Base-by-base conservation (phyloP, 1,284 basidiomycete species). In the Kwoniella shivajii region DNA sequence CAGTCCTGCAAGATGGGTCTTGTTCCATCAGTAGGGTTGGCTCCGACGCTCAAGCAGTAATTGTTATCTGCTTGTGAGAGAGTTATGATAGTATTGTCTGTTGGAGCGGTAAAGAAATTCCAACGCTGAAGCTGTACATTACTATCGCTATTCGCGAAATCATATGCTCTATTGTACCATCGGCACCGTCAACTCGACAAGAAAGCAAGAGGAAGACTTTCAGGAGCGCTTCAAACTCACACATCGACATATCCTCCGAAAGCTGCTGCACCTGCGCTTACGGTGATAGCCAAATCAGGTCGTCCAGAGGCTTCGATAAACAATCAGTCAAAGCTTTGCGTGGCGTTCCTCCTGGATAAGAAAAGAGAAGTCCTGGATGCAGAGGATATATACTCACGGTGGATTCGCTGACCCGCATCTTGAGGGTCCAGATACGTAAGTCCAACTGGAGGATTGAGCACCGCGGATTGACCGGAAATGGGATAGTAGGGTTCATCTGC, bases 221-320 rank as follows among this genome's bases (percentile, higher is more conserved):
- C n/a, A n/a, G n/a, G n/a, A n/a, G n/a, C n/a, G n/a, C n/a, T n/a
- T n/a, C 24, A 18, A 4, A 52, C 51, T 46, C 10, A 53, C 51
- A 53, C 46, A 36, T 53, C 51, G 11, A 53, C 51, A 16, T 38
- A 18, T 29, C n/a, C 18, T 13, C 39, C 51, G 13, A 44, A 43
- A 22, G 43, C 42, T 14, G 51, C 51, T 29, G 30, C 34, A 30
- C 42, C 42, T 7, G 42, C 51, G 5, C 33, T 36, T 9, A 53
- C 51, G 6, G 51, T 53, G 10, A 53, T 43, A 11, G 41, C 42
- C 22, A 53, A 27, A 45, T 53, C 51, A 2, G 51, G 51, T 46
- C 51, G 38, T 31, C n/a, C n/a, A n/a, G n/a, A n/a, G n/a, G n/a
- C n/a, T n/a, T n/a, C n/a, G n/a, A n/a, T n/a, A n/a, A n/a, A n/a